phyloP scores from a whole-genome alignment of 2,329 filamentous ascomycete genomes.

The Ustilaginoidea virens region DNA sequence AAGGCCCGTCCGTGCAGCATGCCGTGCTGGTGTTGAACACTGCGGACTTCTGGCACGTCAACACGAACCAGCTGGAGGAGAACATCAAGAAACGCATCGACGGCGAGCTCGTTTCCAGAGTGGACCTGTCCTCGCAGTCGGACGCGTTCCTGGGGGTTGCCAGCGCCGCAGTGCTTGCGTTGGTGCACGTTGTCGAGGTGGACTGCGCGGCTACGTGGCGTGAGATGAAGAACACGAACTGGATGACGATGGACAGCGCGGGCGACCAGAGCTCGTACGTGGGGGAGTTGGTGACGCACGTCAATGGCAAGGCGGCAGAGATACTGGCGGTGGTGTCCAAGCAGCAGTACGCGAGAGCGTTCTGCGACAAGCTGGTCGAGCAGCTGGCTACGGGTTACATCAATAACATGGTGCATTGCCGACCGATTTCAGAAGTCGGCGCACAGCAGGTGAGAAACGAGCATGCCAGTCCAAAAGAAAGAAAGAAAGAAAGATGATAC shows the following conservation, averaged over 20 bases:
- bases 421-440: slow-evolving; percentile 81
- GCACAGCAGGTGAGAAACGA: slow-evolving; percentile 83
- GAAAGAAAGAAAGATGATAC: too few relatives aligned
- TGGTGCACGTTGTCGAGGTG: slow-evolving; percentile 72
- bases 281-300: slow-evolving; percentile 57
- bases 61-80: slow-evolving; percentile 84
- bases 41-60: slow-evolving; percentile 91
- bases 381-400: slow-evolving; percentile 67
- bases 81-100: slow-evolving; percentile 89
- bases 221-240: slow-evolving; percentile 93
- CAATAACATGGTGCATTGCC: slow-evolving; percentile 71
- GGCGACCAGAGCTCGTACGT: slow-evolving; percentile 92
- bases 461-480: too few relatives aligned
- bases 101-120: slow-evolving; percentile 55
- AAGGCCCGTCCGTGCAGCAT: slow-evolving; percentile 49
- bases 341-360: slow-evolving; percentile 84
- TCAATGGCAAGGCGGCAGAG: slow-evolving; percentile 58
- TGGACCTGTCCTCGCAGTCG: slow-evolving; percentile 84
- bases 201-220: slow-evolving; percentile 80
- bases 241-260: slow-evolving; percentile 85
- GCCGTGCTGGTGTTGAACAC: slow-evolving; percentile 83
- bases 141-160: slow-evolving; percentile 94
- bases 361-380: slow-evolving; percentile 93
- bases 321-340: slow-evolving; percentile 70
- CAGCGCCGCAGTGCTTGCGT: slow-evolving; percentile 65